These are phyloP conservation scores for Globisporangium carolinianum DNA, from an alignment of 352 stramenopile genomes.

Conservation along the genomic window DNA sequence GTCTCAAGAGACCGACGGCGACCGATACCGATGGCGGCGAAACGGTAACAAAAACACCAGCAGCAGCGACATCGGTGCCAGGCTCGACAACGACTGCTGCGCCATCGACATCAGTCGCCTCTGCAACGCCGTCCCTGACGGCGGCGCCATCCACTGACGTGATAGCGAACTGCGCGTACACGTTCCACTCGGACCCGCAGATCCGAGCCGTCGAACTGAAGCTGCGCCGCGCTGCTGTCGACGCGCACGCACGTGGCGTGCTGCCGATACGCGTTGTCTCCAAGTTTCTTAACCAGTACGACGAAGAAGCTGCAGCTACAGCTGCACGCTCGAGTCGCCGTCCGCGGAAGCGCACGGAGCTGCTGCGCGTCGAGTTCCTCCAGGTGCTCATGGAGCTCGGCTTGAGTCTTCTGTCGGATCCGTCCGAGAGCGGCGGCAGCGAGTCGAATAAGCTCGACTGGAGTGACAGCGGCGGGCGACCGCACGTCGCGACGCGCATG, in stretches of 20 bases:
- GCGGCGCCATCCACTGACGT: not conserved
- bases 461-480: not conserved
- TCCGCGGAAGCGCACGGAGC: slow-evolving; percentile 20
- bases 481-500: slow-evolving; percentile 26
- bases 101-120: not conserved
- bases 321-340: not conserved
- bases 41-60: not conserved
- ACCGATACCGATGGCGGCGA: not conserved
- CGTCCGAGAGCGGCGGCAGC: slow-evolving; percentile 17
- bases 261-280: slow-evolving; percentile 64
- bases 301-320: slow-evolving; percentile 4
- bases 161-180: slow-evolving; percentile 66
- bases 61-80: not conserved
- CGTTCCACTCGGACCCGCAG: slow-evolving; percentile 74
- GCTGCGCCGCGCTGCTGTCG: slow-evolving; percentile 58
- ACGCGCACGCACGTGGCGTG: slow-evolving; percentile 61
- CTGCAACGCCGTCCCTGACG: not conserved
- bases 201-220: slow-evolving; percentile 84
- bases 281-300: slow-evolving; percentile 55
- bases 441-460: slow-evolving; percentile 5
- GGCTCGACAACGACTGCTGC: not conserved
- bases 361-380: slow-evolving; percentile 87
- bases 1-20: not conserved
- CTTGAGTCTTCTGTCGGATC: slow-evolving; percentile 69
- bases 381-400: slow-evolving; percentile 92